These are phyloP conservation scores for Penicillium verrucosum DNA, from an alignment of 2,329 filamentous ascomycete species.

Conservation along the genomic window DNA sequence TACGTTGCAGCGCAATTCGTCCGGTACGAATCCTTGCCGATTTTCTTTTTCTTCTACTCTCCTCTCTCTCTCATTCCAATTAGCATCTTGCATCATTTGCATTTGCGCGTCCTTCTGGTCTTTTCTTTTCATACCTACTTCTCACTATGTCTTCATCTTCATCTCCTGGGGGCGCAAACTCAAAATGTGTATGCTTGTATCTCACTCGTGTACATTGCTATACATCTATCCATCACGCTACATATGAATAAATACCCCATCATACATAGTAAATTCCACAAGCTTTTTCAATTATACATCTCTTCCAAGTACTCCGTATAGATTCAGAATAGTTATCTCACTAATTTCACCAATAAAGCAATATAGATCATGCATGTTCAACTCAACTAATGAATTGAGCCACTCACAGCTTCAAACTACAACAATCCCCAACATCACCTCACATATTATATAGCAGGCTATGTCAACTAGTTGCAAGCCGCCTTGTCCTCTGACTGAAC, in stretches of 20 bases:
- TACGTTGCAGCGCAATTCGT: constrained; percentile 8
- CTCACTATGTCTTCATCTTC: background rate
- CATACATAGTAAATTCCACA: background rate
- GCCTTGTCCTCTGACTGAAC: background rate
- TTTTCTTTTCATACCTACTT: background rate
- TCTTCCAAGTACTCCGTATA: background rate
- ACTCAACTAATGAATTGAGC: background rate
- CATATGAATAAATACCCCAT: background rate
- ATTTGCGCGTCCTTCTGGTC: background rate
- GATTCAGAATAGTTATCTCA: background rate
- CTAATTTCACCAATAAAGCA: background rate
- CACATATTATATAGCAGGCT: background rate
- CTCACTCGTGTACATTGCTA: background rate
- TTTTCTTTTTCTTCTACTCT: background rate
- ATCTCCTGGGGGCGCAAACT: background rate
- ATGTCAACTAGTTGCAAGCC: background rate
- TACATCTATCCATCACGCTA: constrained; percentile 3
- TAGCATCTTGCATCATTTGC: constrained; percentile 2
- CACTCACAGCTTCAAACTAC: background rate
- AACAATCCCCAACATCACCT: background rate
- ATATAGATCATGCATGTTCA: background rate
- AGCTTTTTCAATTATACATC: background rate
- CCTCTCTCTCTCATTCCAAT: background rate
- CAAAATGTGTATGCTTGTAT: background rate
- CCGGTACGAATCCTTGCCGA: constrained; percentile 10